Percentiles rank a stretch among this genome's conserved stretches.
Conservation (phyloP, 2,329 filamentous ascomycete species). For the Lachnellula hyalina region DNA sequence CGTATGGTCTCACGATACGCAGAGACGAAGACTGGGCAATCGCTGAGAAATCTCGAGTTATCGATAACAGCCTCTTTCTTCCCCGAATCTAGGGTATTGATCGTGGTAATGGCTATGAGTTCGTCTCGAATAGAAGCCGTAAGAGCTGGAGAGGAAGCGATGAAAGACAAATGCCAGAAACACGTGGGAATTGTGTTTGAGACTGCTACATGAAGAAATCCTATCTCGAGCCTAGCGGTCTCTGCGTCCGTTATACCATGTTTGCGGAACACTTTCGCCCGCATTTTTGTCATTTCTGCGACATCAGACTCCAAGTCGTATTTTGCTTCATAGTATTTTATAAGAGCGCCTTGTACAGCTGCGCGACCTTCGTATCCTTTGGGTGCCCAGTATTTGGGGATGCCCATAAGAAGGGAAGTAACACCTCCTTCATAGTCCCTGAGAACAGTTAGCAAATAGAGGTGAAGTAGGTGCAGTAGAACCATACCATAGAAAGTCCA, state of each 20-base stretch:
- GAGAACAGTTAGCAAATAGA: not conserved
- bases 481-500: conserved; percentile 36
- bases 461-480: not conserved
- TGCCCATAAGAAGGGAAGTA: conserved; percentile 24
- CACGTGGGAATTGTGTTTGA: conserved; percentile 35
- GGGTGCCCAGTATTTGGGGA: conserved; percentile 28
- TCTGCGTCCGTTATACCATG: conserved; percentile 25
- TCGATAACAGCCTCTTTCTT: conserved; percentile 31
- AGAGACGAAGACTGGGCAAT: conserved; percentile 39
- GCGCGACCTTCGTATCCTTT: conserved; percentile 31
- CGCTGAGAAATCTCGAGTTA: conserved; percentile 32
- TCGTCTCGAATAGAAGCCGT: conserved; percentile 29
- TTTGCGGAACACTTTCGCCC: conserved; percentile 26
- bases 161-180: conserved; percentile 34
- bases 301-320: conserved; percentile 29
- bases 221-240: conserved; percentile 30
- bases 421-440: conserved; percentile 29
- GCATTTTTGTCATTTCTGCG: conserved; percentile 15
- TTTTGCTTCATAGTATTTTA: conserved; percentile 29
- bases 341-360: conserved; percentile 34
- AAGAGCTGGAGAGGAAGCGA: conserved; percentile 29
- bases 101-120: conserved; percentile 18
- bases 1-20: conserved; percentile 42
- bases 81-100: not conserved
- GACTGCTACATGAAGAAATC: conserved; percentile 27